A percentile compares a stretch with the other conserved stretches of the same genome.
Conservation (phyloP, 75 land plant species). For the Chamaecyparis obtusa region DNA sequence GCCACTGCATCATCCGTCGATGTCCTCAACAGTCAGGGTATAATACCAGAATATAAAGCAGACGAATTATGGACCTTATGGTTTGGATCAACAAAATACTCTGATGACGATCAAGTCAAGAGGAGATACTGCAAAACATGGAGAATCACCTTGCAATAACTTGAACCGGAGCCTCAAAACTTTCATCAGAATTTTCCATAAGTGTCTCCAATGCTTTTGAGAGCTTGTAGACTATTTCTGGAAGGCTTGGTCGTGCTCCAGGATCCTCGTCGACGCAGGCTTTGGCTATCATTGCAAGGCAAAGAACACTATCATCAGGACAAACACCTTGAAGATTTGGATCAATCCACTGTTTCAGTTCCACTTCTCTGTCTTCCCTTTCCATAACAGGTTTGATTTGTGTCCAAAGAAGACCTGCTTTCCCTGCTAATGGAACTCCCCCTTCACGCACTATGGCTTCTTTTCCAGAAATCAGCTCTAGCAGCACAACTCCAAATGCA, state of each 20-base stretch:
- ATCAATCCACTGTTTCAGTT: constrained; percentile 59
- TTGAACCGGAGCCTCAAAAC: background rate
- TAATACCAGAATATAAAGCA: background rate
- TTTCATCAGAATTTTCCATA: background rate
- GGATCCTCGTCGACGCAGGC: constrained; percentile 57
- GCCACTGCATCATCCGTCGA: background rate
- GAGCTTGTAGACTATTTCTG: constrained; percentile 38
- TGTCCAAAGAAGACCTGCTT: constrained; percentile 22
- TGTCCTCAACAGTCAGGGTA: background rate
- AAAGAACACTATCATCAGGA: constrained; percentile 50
- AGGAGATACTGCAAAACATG: background rate
- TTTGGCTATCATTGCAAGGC: constrained; percentile 48
- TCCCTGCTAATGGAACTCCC: constrained; percentile 18
- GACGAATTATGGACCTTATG: background rate
- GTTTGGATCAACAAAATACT: background rate
- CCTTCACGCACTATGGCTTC: constrained; percentile 31
- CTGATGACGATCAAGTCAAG: background rate
- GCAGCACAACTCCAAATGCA: constrained; percentile 67
- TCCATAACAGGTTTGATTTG: constrained; percentile 27
- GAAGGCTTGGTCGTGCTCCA: constrained; percentile 53
- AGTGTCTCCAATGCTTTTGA: constrained; percentile 1
- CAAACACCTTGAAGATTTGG: constrained; percentile 25
- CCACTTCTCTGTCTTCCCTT: constrained; percentile 25
- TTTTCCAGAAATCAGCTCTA: constrained; percentile 74
- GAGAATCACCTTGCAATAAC: constrained; percentile 1